Conservation (phyloP, 1,139 yeast species). For the Protomyces gravidus region DNA sequence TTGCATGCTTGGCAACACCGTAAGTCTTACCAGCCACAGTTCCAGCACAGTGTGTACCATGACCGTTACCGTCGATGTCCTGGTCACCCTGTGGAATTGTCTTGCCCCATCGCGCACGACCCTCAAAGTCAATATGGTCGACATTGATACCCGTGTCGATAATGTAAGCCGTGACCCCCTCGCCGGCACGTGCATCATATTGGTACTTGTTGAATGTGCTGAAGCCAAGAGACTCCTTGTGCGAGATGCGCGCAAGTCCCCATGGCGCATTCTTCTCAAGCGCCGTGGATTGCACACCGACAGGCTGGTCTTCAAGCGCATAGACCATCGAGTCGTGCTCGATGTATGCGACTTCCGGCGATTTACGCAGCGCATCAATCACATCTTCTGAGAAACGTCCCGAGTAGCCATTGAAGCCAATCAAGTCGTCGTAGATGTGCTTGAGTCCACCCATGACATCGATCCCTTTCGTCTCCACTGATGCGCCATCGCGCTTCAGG, state of each 20-base stretch:
- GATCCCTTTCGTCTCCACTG: conserved; percentile 44
- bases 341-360: conserved; percentile 69
- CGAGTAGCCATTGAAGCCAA: conserved; percentile 43
- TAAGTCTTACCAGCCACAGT: conserved; percentile 56
- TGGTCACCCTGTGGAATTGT: conserved; percentile 80
- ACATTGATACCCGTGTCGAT: conserved; percentile 90
- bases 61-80: conserved; percentile 90
- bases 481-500: conserved; percentile 40
- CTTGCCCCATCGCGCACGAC: conserved; percentile 92
- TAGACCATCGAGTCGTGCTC: conserved; percentile 76
- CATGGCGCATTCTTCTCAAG: conserved; percentile 68
- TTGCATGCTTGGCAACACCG: conserved; percentile 63
- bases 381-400: conserved; percentile 49
- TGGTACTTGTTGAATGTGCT: conserved; percentile 81
- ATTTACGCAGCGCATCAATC: conserved; percentile 62
- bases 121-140: conserved; percentile 75
- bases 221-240: conserved; percentile 70
- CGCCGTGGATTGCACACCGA: conserved; percentile 9
- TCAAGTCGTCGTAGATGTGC: conserved; percentile 60
- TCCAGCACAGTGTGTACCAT: conserved; percentile 63
- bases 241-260: conserved; percentile 94
- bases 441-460: conserved; percentile 51
- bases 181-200: conserved; percentile 78
- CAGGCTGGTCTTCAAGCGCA: conserved; percentile 46
- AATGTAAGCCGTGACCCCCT: conserved; percentile 83